Base-by-base conservation (phyloP, 768 basidiomycete species). In the Terana coerulea region DNA sequence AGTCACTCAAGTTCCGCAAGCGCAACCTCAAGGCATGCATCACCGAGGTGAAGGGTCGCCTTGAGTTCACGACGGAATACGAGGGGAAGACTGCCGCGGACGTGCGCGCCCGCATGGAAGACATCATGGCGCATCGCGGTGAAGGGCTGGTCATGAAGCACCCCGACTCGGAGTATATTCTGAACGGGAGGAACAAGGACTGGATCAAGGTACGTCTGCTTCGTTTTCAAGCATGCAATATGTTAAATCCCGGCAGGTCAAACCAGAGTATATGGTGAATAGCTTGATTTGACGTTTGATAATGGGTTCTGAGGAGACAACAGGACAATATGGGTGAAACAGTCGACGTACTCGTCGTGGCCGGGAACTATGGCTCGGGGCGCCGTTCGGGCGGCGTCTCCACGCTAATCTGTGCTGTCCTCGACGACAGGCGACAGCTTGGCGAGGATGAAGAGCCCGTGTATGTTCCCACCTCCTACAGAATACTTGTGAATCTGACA, bases 91-190 rank as follows among this genome's bases (percentile, higher is more conserved):
- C 84, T 1, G 82, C 84, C 0, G 83, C 88, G 57, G 93, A 98
- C 63, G 85, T 99, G 10, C 76, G 90, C 44, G 70, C 73, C 26
- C 78, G 76, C 56, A 85, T 99, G 83, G 86, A 94, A 45, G 78
- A 85, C 48, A 75, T 98, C 46, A 85, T 99, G 78, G 85, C 81
- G 25, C 67, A 75, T 17, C 83, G 91, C 49, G 97, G 97, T 3
- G 97, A 98, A 67, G 97, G 97, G 0, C 72, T 99, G 11, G 88
- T 98, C 7, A 78, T 98, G 53, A 99, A 99, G 66, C 86, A 93
- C 58, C 85, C 86, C 0, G 69, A 79, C 21, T 81, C 88, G 0
- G 77, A 84, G 54, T 99, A 99, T 67, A 75, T 82, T 11, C 71
- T 97, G 36, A 94, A 95, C 59, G 92, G 90, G 1, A 76, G 97